These are phyloP conservation scores for Persicaria maculosa DNA, from an alignment of 148 eudicot genomes.

Conservation along the genomic window DNA sequence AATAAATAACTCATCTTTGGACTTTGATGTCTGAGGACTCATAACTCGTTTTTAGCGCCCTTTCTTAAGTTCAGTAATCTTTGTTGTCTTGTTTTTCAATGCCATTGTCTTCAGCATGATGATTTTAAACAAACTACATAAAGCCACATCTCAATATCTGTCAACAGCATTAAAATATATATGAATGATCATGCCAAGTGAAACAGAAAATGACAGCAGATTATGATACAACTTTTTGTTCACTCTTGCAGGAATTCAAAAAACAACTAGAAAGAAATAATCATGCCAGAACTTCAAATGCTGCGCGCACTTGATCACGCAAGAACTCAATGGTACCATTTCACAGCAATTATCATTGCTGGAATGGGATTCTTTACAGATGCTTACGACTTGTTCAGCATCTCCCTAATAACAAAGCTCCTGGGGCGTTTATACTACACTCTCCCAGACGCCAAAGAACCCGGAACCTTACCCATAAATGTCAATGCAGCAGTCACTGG, in stretches of 20 bases:
- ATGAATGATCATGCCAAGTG: no score
- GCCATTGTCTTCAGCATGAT: not conserved
- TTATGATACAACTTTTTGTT: not conserved
- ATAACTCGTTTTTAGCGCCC: not conserved
- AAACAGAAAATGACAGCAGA: no score
- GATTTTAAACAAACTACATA: no score
- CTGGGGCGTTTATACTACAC: constrained; percentile 68
- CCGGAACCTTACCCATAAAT: constrained; percentile 53
- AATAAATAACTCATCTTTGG: no score
- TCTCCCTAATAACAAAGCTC: constrained; percentile 59
- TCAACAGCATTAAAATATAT: no score
- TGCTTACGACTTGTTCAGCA: constrained; percentile 68
- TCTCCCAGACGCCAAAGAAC: constrained; percentile 15
- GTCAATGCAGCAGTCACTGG: constrained; percentile 58
- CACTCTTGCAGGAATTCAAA: not conserved
- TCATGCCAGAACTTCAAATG: constrained; percentile 22
- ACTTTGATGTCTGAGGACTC: no score
- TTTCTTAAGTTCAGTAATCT: not conserved
- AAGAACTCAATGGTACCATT: constrained; percentile 60
- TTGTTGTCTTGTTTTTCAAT: not conserved
- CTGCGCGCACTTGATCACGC: constrained; percentile 59
- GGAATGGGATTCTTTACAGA: constrained; percentile 90
- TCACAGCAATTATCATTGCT: constrained; percentile 59
- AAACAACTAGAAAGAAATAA: not conserved
- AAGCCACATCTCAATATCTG: no score